Conservation (phyloP, 192 early-diverging fungal species). For the Podila epigama region DNA sequence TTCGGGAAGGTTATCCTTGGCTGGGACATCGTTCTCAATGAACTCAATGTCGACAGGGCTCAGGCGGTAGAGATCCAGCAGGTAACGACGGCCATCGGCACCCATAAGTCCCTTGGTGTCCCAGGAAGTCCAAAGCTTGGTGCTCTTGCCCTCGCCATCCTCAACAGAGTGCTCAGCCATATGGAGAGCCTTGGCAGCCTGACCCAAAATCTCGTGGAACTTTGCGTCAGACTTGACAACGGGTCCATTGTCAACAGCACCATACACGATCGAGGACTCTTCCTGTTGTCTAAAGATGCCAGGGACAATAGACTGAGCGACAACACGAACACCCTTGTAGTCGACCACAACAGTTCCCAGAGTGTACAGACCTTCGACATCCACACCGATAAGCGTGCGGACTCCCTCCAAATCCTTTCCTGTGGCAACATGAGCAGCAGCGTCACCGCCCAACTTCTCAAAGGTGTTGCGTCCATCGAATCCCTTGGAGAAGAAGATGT, state of each 20-base stretch:
- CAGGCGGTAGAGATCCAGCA: slow-evolving; percentile 92
- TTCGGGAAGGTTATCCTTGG: slow-evolving; percentile 63
- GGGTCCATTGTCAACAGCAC: slow-evolving; percentile 85
- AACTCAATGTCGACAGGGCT: slow-evolving; percentile 93
- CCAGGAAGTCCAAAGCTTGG: slow-evolving; percentile 78
- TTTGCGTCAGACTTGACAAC: slow-evolving; percentile 72
- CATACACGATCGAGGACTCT: slow-evolving; percentile 86
- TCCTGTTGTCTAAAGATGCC: slow-evolving; percentile 76
- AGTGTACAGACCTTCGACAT: slow-evolving; percentile 84
- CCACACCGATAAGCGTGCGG: slow-evolving; percentile 72
- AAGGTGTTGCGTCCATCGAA: slow-evolving; percentile 89
- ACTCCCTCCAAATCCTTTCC: slow-evolving; percentile 96
- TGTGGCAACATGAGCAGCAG: slow-evolving; percentile 91
- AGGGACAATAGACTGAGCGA: slow-evolving; percentile 94
- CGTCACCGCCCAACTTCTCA: slow-evolving; percentile 82
- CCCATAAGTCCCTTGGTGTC: slow-evolving; percentile 94
- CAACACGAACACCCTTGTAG: slow-evolving; percentile 88
- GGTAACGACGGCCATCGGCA: slow-evolving; percentile 89
- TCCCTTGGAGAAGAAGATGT: slow-evolving; percentile 94
- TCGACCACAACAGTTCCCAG: slow-evolving; percentile 92
- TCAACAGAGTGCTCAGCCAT: slow-evolving; percentile 80
- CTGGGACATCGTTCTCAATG: slow-evolving; percentile 71
- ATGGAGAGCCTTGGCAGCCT: slow-evolving; percentile 81
- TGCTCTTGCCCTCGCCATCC: slow-evolving; percentile 69
- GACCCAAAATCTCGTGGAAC: slow-evolving; percentile 78